phyloP scores from a whole-genome alignment of 148 eudicot species.

The Nyssa sinensis region DNA sequence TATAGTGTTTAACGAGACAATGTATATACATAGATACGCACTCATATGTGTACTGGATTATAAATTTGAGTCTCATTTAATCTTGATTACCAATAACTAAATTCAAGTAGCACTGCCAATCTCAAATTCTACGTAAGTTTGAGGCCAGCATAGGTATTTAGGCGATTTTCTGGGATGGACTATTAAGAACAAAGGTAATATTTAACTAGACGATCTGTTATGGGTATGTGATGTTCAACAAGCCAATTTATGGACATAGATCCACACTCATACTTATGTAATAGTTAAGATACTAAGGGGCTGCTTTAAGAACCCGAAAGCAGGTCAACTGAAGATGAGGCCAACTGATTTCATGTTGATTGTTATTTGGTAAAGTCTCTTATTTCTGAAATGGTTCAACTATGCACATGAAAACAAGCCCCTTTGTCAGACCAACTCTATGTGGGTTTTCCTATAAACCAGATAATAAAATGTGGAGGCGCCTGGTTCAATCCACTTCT shows the following conservation, averaged over 20 bases:
- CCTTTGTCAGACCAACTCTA: background rate
- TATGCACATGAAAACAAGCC: background rate
- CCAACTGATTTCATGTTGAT: background rate
- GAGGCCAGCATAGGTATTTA: no score
- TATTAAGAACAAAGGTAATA: background rate
- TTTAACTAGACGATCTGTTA: background rate
- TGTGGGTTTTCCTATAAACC: no score
- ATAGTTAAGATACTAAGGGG: background rate
- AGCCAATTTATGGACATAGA: background rate
- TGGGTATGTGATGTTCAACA: background rate
- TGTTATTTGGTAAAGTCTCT: background rate
- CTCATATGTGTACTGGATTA: background rate
- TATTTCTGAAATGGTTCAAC: no score
- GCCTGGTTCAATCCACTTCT: no score
- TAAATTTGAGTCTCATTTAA: no score
- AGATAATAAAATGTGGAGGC: no score
- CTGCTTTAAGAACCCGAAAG: background rate
- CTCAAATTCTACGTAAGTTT: no score
- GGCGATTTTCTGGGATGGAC: background rate
- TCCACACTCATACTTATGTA: background rate
- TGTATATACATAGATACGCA: background rate
- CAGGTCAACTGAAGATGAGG: background rate
- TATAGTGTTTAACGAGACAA: background rate
- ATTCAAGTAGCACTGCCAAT: no score
- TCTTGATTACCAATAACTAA: no score